These are phyloP conservation scores for Dactylorhiza incarnata DNA, from an alignment of 106 monocot species.

Conservation along the genomic window DNA sequence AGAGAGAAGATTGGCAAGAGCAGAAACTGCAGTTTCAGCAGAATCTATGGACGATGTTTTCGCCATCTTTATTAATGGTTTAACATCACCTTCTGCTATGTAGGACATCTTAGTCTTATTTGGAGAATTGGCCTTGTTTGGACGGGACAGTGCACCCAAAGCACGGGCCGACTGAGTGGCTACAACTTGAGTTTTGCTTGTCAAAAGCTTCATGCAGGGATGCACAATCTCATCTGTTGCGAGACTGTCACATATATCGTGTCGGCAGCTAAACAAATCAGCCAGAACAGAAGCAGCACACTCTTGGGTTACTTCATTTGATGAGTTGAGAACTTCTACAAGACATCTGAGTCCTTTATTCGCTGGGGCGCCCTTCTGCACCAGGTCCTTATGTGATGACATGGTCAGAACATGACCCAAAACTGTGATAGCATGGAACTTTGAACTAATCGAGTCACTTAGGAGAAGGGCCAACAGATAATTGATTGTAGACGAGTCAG, in stretches of 20 bases:
- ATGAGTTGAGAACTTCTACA: constrained; percentile 53
- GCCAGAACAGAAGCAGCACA: constrained; percentile 64
- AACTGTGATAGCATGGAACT: constrained; percentile 51
- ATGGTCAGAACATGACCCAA: constrained; percentile 56
- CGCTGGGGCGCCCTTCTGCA: constrained; percentile 54
- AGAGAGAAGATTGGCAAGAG: constrained; percentile 68
- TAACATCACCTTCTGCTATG: constrained; percentile 56
- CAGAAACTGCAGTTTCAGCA: constrained; percentile 68
- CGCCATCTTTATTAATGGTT: constrained; percentile 60
- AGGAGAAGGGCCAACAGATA: constrained; percentile 60
- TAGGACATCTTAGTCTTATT: constrained; percentile 47
- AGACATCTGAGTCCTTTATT: constrained; percentile 73
- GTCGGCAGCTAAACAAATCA: constrained; percentile 60
- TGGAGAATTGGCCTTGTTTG: constrained; percentile 33
- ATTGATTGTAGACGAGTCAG: constrained; percentile 68
- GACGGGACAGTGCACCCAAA: constrained; percentile 60
- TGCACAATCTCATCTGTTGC: constrained; percentile 67
- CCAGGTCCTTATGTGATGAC: constrained; percentile 59
- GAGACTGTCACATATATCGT: constrained; percentile 75
- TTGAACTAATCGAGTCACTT: constrained; percentile 36
- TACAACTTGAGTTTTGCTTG: constrained; percentile 62
- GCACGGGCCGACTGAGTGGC: constrained; percentile 78
- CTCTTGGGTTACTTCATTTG: constrained; percentile 66
- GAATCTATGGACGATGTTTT: constrained; percentile 61
- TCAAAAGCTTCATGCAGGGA: constrained; percentile 85